These are phyloP conservation scores for Penicillium roqueforti DNA, from an alignment of 495 filamentous ascomycete genomes.

Conservation along the genomic window DNA sequence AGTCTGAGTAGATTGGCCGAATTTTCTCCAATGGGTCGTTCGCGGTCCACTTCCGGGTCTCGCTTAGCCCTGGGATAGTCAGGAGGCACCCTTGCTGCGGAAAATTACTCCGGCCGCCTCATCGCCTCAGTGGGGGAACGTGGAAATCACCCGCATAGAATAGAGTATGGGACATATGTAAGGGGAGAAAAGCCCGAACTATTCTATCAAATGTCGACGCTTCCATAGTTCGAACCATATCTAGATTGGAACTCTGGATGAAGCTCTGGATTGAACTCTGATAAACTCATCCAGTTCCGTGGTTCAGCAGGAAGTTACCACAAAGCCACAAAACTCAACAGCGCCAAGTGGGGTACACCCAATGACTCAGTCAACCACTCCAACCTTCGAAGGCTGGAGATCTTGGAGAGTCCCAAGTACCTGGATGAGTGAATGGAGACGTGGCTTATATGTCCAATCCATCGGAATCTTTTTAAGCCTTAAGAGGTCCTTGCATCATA, in stretches of 20 bases:
- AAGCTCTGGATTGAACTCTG: neutral
- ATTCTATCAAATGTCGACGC: neutral
- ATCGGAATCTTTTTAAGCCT: neutral
- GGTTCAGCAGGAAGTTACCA: neutral
- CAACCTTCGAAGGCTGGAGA: neutral
- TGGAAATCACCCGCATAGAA: constrained; percentile 16
- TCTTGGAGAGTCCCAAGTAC: constrained; percentile 24
- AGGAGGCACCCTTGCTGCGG: constrained; percentile 16
- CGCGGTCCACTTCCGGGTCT: constrained; percentile 7
- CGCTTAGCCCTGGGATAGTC: constrained; percentile 10
- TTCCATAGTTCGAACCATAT: too few species aligned
- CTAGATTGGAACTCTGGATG: too few species aligned
- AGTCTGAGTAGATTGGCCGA: constrained; percentile 7
- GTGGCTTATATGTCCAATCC: constrained; percentile 1
- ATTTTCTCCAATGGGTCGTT: neutral
- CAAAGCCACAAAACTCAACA: too few species aligned
- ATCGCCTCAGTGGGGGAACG: constrained; percentile 9
- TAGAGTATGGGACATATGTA: neutral
- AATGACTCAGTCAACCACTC: neutral
- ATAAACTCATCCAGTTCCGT: constrained; percentile 3
- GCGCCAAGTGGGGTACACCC: neutral
- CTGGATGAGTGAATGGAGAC: constrained; percentile 19
- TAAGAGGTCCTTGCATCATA: constrained; percentile 18
- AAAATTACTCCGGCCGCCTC: neutral
- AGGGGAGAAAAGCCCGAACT: constrained; percentile 2